Base-by-base conservation (phyloP, 805 yeast species). In the Monosporozyma solicola region DNA sequence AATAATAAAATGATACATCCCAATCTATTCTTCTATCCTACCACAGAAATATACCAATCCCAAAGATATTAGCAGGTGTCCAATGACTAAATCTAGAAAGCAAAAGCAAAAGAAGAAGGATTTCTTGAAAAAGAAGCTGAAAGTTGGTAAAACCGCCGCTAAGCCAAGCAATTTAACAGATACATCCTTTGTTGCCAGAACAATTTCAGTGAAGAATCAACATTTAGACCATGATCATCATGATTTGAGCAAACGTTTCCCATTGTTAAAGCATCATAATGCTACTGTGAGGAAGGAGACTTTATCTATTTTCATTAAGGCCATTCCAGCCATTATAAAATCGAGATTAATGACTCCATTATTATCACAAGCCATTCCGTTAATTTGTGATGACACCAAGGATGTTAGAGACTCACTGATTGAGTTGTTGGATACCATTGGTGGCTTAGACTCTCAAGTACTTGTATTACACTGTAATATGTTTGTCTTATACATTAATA, bases 121-220 rank as follows among this genome's bases (percentile, higher is more conserved):
- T 66, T 59, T 80, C 82, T 47, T 80, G 68, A 60, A 77, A 74
- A 67, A 85, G 54, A 92, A 88, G 73, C 78, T 94, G 51, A 85
- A 79, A 62, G 97, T 94, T 35, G 99, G 99, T 53, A 94, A 94
- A 68, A 74, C 85, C 2, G 80, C 80, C 20, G 80, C 82, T 5
- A 80, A 80, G 57, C 82, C 90, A 5, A 79, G 82, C 20, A 88
- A 89, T 64, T 80, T 77, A 54, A 94, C 99, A 4, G 92, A 86
- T 59, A 88, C 96, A 0, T 84, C 95, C 0, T 92, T 92, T 70
- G 79, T 78, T 46, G 83, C 96, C 10, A 86, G 82, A 61, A 66
- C 65, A 29, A 66, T 69, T 39, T 60, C 63, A 15, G 58, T 69
- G 27, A 66, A 61, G 47, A 63, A 63, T 41, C 72, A 69, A 50